phyloP scores from a whole-genome alignment of 2,329 filamentous ascomycete species.

The Alternaria conjuncta region DNA sequence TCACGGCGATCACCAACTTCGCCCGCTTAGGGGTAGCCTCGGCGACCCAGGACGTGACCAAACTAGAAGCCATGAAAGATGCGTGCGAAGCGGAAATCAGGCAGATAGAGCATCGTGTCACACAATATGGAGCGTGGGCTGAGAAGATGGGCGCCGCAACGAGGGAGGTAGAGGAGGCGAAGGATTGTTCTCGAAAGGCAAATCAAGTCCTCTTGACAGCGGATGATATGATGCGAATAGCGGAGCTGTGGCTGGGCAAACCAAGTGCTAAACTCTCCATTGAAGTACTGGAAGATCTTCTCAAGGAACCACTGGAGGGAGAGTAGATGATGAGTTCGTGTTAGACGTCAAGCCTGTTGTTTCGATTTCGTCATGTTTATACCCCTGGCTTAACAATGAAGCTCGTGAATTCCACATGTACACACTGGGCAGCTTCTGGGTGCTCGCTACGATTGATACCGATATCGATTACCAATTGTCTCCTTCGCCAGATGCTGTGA shows the following conservation, averaged over 20 bases:
- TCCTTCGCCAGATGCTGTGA: no score
- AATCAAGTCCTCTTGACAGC: neutral
- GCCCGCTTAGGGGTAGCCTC: neutral
- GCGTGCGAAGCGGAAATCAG: neutral
- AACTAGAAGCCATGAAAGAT: neutral
- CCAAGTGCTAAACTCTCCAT: neutral
- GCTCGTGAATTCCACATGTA: fast-evolving
- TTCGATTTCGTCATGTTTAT: neutral
- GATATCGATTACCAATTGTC: no score
- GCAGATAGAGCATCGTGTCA: neutral
- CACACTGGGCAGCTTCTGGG: no score
- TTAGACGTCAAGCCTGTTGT: neutral
- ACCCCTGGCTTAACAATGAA: neutral
- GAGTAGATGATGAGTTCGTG: neutral
- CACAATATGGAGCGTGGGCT: neutral
- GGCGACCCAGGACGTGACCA: neutral
- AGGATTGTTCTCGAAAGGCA: neutral
- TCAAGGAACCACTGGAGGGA: neutral
- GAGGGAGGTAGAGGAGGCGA: neutral
- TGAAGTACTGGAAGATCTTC: neutral
- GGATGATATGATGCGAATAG: neutral
- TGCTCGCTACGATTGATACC: no score
- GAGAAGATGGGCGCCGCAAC: neutral
- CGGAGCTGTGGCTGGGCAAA: neutral
- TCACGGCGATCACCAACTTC: neutral